A percentile compares a stretch with the other conserved stretches of the same genome.
These are phyloP conservation scores for Globisporangium orthogonon DNA, from an alignment of 352 stramenopile genomes.

Conservation along the genomic window DNA sequence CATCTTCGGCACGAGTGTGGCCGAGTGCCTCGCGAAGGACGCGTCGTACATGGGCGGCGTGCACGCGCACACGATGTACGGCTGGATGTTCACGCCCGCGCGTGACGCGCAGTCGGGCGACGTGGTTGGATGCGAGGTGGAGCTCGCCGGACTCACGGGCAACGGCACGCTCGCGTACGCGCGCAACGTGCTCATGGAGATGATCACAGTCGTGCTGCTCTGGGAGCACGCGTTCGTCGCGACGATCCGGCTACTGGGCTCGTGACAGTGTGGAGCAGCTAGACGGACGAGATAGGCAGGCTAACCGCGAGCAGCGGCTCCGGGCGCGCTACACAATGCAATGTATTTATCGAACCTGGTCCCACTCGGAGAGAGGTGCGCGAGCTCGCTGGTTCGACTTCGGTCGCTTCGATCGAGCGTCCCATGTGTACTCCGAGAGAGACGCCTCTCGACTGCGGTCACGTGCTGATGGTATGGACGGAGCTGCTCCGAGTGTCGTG, in stretches of 20 bases:
- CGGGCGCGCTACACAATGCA: too few relatives aligned
- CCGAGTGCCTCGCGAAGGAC: conserved; percentile 18
- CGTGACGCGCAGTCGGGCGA: not conserved
- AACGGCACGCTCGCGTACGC: conserved; percentile 22
- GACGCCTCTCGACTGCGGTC: too few relatives aligned
- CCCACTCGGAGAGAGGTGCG: too few relatives aligned
- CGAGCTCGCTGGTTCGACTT: too few relatives aligned
- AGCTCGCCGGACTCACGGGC: conserved; percentile 21
- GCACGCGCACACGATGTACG: conserved; percentile 22
- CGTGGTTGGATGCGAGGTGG: conserved; percentile 16
- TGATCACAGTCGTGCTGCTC: conserved; percentile 23
- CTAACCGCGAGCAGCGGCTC: too few relatives aligned
- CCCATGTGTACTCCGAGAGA: too few relatives aligned
- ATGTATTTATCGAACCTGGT: too few relatives aligned
- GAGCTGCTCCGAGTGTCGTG: too few relatives aligned
- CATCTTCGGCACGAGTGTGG: conserved; percentile 15
- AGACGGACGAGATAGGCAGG: too few relatives aligned
- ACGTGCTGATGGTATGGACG: too few relatives aligned
- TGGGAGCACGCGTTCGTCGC: conserved; percentile 23
- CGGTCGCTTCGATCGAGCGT: too few relatives aligned
- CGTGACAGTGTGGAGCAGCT: too few relatives aligned
- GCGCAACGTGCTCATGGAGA: conserved; percentile 29
- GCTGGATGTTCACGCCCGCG: conserved; percentile 16
- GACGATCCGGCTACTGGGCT: conserved; percentile 12
- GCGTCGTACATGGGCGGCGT: conserved; percentile 11